Evolutionary conservation across 495 filamentous ascomycete genomes (phyloP).

Genomic region (Neurospora sp.): DNA sequence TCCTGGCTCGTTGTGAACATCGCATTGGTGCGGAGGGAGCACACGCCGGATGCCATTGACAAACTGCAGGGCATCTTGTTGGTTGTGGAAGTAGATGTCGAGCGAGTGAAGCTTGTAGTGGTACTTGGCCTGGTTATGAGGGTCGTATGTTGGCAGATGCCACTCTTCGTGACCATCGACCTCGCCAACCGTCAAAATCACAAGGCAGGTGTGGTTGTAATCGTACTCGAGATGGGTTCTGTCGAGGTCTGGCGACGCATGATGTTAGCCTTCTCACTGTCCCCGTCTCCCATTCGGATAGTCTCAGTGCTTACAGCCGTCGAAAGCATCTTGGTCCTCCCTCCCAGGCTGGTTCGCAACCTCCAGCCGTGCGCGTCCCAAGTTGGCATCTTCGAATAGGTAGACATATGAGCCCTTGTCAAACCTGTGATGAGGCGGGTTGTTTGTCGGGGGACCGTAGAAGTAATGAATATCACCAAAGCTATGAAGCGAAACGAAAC

Average conservation of each 20-base stretch:
- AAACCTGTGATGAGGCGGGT: slow-evolving; percentile 74
- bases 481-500: slow-evolving; percentile 30
- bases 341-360: slow-evolving; percentile 82
- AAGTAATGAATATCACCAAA: slow-evolving; percentile 88
- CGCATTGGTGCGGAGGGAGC: slow-evolving; percentile 49
- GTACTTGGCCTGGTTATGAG: slow-evolving; percentile 57
- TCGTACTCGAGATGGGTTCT: slow-evolving; percentile 58
- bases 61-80: slow-evolving; percentile 64
- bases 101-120: slow-evolving; percentile 70
- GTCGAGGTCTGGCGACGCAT: slow-evolving; percentile 44
- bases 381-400: slow-evolving; percentile 63
- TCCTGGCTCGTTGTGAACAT: slow-evolving; percentile 46
- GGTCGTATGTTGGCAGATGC: slow-evolving; percentile 66
- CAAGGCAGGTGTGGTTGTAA: slow-evolving; percentile 65
- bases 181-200: slow-evolving; percentile 64
- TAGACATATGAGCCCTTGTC: slow-evolving; percentile 86
- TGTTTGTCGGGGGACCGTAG: slow-evolving; percentile 60
- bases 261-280: not conserved
- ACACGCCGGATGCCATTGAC: slow-evolving; percentile 53
- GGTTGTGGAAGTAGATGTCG: slow-evolving; percentile 85
- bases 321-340: slow-evolving; percentile 81
- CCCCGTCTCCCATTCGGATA: not conserved
- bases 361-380: slow-evolving; percentile 63
- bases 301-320: slow-evolving; percentile 51
- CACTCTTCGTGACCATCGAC: slow-evolving; percentile 51